phyloP scores from a whole-genome alignment of 305 asterid species.

The Fraxinus albicans region DNA sequence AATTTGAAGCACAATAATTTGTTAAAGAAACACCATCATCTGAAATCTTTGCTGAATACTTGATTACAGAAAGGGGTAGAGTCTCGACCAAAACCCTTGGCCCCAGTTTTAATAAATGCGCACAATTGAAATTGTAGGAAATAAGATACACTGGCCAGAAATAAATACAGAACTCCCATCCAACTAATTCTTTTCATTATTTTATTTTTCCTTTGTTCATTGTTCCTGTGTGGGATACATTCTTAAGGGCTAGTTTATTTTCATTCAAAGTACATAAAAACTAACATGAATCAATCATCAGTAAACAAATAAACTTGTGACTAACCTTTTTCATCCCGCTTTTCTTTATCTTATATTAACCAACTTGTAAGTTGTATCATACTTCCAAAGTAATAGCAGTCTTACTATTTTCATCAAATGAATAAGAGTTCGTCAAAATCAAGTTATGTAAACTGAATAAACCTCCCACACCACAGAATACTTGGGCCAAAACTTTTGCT shows the following conservation, averaged over 20 bases:
- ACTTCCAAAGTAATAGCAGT: not conserved
- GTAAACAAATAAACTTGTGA: not conserved
- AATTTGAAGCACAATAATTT: conserved; percentile 1
- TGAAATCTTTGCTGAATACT: not conserved
- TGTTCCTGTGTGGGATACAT: not conserved
- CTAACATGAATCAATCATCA: not conserved
- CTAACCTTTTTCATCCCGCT: not conserved
- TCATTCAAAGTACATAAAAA: not conserved
- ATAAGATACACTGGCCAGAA: not conserved
- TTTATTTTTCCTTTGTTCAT: not conserved
- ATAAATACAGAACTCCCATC: conserved; percentile 6
- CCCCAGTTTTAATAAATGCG: not conserved
- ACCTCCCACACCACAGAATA: not conserved
- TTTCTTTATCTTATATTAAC: not conserved
- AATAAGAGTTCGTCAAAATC: not conserved
- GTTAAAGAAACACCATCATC: not conserved
- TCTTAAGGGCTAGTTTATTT: not conserved
- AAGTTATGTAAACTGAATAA: not conserved
- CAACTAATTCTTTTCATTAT: not conserved
- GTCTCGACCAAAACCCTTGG: not conserved
- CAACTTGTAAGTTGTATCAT: not conserved
- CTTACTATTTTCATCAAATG: not conserved
- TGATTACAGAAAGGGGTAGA: not conserved
- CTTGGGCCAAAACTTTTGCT: not conserved
- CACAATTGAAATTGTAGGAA: not conserved